A percentile compares a stretch with the other conserved stretches of the same genome.
Evolutionary conservation across 257 asterid species (phyloP).

Genomic region (Linaria vulgaris): DNA sequence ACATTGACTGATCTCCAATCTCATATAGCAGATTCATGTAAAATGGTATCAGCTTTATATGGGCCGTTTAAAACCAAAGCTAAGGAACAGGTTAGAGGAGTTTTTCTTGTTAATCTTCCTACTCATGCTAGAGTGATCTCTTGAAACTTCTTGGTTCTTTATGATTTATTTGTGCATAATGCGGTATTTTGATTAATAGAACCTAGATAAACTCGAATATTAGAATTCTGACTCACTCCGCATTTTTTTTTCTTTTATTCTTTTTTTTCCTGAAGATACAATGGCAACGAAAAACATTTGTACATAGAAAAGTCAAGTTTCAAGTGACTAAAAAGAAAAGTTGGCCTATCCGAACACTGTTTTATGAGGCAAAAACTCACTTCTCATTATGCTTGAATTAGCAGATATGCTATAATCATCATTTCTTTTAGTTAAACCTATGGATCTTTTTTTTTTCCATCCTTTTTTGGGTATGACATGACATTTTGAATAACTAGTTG

Average conservation of each 20-base stretch:
- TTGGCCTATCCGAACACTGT: no score
- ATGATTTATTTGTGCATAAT: not conserved
- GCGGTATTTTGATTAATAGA: not conserved
- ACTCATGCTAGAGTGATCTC: constrained; percentile 7
- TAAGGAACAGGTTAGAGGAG: constrained; percentile 72
- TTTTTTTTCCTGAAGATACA: no score
- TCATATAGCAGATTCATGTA: constrained; percentile 81
- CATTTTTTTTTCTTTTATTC: no score
- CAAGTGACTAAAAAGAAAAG: no score
- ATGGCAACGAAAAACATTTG: no score
- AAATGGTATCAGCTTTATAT: constrained; percentile 90
- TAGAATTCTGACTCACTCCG: not conserved
- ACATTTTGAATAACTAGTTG: not conserved
- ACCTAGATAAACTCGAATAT: not conserved
- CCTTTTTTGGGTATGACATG: not conserved
- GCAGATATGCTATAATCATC: not conserved
- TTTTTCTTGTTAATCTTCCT: not conserved
- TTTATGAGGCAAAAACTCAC: no score
- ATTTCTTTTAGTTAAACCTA: not conserved
- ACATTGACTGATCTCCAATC: constrained; percentile 64
- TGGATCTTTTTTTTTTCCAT: not conserved
- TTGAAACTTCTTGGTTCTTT: constrained; percentile 8
- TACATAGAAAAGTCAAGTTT: no score
- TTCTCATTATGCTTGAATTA: no score
- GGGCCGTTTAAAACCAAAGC: constrained; percentile 84